Evolutionary conservation across 1,284 basidiomycete genomes (phyloP), one percentile per base, ranked within the genome.

Genomic region (Ceratobasidium papillatum): DNA sequence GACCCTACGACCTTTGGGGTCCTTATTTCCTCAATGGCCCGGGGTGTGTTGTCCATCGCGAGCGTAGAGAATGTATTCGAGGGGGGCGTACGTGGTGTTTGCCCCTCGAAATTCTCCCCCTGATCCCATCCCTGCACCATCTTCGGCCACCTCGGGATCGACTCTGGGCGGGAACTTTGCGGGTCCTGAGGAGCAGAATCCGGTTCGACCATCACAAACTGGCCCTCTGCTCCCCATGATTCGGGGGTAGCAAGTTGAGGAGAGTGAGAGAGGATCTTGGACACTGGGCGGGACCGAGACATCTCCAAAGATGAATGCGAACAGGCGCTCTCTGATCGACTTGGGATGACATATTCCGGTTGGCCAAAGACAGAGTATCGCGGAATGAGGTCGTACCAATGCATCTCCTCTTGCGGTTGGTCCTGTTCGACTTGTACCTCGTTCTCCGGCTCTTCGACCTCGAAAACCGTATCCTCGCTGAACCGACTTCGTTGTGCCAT

Each of bases 221-320:
- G 52, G 4, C 19, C n/a, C 1, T 25, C 38, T 27, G 38, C 22
- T 5, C 56, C 56, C 56, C 56, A 59, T 19, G 34, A n/a, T 36
- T 36, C 56, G n/a, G 41, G 45, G 14, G 22, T 41, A 14, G n/a
- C 38, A 11, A 72, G 32, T 19, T 27, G 30, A 4, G 69, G 69
- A 58, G 69, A 72, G 45, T 72, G 27, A 11, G 69, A 72, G 30
- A 72, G 58, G 43, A 72, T 72, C 32, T 61, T 72, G 43, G 56
- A 61, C 3, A 62, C 56, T 5, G 69, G 69, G 4, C 69, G 56
- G 25, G 69, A 72, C 9, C 69, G 56, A 32, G 30, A 17, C 69
- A 72, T 72, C 19, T 62, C 69, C 41, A 47, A 51, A 11, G 43
- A 49, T 5, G 58, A 49, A 47, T 61, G 43, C 36, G 66, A 56